phyloP scores from a whole-genome alignment of 495 filamentous ascomycete species.

The Neurospora intermedia region DNA sequence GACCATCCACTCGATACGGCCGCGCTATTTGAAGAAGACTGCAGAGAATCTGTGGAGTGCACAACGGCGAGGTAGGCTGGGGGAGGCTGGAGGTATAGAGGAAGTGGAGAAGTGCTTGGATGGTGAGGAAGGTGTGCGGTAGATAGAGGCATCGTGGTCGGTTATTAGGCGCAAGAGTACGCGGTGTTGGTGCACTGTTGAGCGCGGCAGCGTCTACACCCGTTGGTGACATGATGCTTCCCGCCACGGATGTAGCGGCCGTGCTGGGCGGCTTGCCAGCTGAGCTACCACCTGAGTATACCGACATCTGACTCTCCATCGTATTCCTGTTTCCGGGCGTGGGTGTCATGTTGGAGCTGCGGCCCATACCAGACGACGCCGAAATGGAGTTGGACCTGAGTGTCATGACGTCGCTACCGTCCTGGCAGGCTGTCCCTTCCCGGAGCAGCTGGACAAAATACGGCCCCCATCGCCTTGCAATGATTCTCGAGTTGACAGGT shows the following conservation, averaged over 20 bases:
- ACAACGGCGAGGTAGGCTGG: slow-evolving; percentile 60
- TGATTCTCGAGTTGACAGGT: slow-evolving; percentile 81
- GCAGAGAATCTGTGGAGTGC: slow-evolving; percentile 91
- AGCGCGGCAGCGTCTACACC: slow-evolving; percentile 27
- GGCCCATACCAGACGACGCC: slow-evolving; percentile 35
- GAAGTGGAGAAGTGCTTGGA: slow-evolving; percentile 81
- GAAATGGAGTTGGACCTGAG: slow-evolving; percentile 30
- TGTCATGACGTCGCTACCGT: slow-evolving; percentile 40
- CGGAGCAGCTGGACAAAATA: slow-evolving; percentile 86
- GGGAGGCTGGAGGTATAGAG: slow-evolving; percentile 88
- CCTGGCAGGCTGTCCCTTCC: slow-evolving; percentile 54
- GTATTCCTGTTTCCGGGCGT: slow-evolving; percentile 55
- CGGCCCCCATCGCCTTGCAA: slow-evolving; percentile 83
- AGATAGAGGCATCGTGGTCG: slow-evolving; percentile 83
- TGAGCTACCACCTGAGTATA: slow-evolving; percentile 36
- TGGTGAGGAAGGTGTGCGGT: slow-evolving; percentile 79
- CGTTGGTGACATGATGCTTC: slow-evolving; percentile 17
- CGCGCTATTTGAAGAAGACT: slow-evolving; percentile 88
- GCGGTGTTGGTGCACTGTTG: slow-evolving; percentile 37
- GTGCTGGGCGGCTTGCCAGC: slow-evolving; percentile 26
- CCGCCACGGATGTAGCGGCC: slow-evolving; percentile 23
- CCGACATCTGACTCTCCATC: slow-evolving; percentile 46
- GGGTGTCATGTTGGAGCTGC: slow-evolving; percentile 78
- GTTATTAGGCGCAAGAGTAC: slow-evolving; percentile 52
- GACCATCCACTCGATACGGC: slow-evolving; percentile 84